Evolutionary conservation across 176 grass and related monocot genomes (phyloP).

Genomic region (Rhynchospora pubera): DNA sequence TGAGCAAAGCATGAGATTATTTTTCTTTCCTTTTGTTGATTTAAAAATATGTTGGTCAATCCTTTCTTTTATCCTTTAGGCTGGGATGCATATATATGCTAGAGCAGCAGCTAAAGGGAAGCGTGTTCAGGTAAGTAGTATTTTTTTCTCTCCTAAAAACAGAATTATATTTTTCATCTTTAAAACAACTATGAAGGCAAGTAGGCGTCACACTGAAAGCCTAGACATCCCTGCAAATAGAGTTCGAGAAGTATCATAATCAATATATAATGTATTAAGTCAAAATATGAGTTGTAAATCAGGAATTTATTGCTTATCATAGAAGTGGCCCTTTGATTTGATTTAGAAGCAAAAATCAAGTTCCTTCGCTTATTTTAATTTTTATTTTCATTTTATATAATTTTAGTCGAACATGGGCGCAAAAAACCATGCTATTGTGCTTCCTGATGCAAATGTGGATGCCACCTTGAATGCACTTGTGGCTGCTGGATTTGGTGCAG

Average conservation of each 20-base stretch:
- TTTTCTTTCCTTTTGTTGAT: not conserved
- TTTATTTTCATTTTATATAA: not conserved
- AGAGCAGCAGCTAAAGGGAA: slow-evolving; percentile 87
- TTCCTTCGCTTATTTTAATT: slow-evolving; percentile 3
- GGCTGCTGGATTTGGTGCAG: slow-evolving; percentile 97
- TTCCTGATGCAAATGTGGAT: slow-evolving; percentile 85
- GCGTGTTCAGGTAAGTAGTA: slow-evolving; percentile 74
- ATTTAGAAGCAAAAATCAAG: not conserved
- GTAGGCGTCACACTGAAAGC: not conserved
- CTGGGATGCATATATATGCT: slow-evolving; percentile 97
- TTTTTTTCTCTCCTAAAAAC: not conserved
- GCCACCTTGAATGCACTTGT: slow-evolving; percentile 77
- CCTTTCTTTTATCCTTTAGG: slow-evolving; percentile 32
- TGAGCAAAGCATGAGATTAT: not conserved
- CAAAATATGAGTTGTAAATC: not conserved
- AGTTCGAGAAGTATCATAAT: not conserved
- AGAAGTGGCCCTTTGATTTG: not conserved
- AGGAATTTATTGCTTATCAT: not conserved
- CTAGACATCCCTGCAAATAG: not conserved
- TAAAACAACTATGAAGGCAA: not conserved
- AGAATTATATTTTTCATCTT: too few species aligned
- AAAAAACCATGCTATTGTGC: slow-evolving; percentile 93
- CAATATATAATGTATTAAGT: not conserved
- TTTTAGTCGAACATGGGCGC: slow-evolving; percentile 96
- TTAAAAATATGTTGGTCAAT: not conserved